These are phyloP conservation scores for Isabelozyma rhagii DNA, from an alignment of 805 yeast species.

Conservation along the genomic window DNA sequence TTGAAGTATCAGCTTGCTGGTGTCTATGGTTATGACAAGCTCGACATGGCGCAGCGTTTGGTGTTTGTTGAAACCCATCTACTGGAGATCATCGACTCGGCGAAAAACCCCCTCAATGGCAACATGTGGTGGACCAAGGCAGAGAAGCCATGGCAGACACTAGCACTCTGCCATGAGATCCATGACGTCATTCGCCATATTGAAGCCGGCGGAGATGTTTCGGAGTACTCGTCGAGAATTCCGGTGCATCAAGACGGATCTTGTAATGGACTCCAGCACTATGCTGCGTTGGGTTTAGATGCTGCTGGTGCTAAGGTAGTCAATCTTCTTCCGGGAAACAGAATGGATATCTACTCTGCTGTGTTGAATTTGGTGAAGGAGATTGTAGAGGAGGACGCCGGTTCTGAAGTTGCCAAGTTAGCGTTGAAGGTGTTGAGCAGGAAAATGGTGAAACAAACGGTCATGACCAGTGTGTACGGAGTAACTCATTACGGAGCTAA, in stretches of 20 bases:
- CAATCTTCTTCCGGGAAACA: slow-evolving; percentile 23
- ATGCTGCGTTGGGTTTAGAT: slow-evolving; percentile 41
- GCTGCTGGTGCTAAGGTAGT: slow-evolving; percentile 36
- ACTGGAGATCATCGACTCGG: slow-evolving; percentile 21
- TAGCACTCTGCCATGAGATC: slow-evolving; percentile 34
- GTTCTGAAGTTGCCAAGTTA: slow-evolving; percentile 6
- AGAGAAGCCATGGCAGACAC: slow-evolving; percentile 39
- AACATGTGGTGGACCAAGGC: slow-evolving; percentile 34
- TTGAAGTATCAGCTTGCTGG: slow-evolving; percentile 38
- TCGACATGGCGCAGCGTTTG: slow-evolving; percentile 20
- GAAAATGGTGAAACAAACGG: slow-evolving; percentile 38
- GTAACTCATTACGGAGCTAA: slow-evolving; percentile 38
- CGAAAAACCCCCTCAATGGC: slow-evolving; percentile 21
- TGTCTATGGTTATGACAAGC: slow-evolving; percentile 26
- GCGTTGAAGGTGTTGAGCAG: slow-evolving; percentile 20
- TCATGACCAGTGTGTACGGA: slow-evolving; percentile 46
- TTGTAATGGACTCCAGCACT: slow-evolving; percentile 46
- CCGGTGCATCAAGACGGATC: slow-evolving; percentile 45
- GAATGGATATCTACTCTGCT: slow-evolving; percentile 32
- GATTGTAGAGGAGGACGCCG: slow-evolving; percentile 6
- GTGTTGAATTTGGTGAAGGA: slow-evolving; percentile 24
- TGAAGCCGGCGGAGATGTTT: slow-evolving; percentile 13
- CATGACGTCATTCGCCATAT: slow-evolving; percentile 11
- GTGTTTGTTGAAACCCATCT: slow-evolving; percentile 22
- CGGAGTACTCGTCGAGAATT: slow-evolving; percentile 23